Evolutionary conservation across 768 basidiomycete genomes (phyloP).

Genomic region (Mycena floridula): DNA sequence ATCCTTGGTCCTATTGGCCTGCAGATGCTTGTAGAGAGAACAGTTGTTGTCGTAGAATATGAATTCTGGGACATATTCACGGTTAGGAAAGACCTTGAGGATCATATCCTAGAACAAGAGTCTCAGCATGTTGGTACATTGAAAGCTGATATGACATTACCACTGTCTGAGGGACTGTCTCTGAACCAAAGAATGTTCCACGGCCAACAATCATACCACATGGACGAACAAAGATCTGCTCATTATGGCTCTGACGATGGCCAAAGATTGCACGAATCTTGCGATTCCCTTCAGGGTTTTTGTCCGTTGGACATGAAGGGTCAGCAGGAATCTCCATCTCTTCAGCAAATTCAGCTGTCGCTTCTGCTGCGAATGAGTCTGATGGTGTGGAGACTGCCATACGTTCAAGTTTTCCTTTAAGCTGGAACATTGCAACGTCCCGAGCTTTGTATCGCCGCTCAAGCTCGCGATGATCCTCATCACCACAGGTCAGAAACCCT

Average conservation of each 20-base stretch:
- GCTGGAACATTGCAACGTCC: neutral
- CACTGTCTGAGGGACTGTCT: slow-evolving; percentile 7
- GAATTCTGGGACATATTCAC: slow-evolving; percentile 12
- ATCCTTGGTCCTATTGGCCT: too few relatives aligned
- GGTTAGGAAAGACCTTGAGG: slow-evolving; percentile 5
- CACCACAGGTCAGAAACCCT: neutral
- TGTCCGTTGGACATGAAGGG: slow-evolving; percentile 3
- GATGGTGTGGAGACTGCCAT: neutral
- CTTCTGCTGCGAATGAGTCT: neutral
- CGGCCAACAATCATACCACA: slow-evolving; percentile 17
- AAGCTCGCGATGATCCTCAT: neutral
- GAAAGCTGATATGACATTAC: neutral
- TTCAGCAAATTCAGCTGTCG: slow-evolving; percentile 5
- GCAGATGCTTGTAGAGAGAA: slow-evolving; percentile 10
- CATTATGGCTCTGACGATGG: slow-evolving; percentile 16
- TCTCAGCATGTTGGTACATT: too few relatives aligned
- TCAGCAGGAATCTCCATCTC: slow-evolving; percentile 1
- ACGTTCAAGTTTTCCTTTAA: neutral
- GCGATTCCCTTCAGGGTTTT: slow-evolving; percentile 6
- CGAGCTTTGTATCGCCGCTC: neutral
- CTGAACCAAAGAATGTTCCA: slow-evolving; percentile 17
- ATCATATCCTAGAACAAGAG: neutral
- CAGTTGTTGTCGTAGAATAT: slow-evolving; percentile 24
- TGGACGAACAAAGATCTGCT: slow-evolving; percentile 16
- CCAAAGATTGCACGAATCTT: slow-evolving; percentile 11